These are phyloP conservation scores for Irpex lacteus DNA, from an alignment of 1,284 basidiomycete genomes.

Conservation along the genomic window DNA sequence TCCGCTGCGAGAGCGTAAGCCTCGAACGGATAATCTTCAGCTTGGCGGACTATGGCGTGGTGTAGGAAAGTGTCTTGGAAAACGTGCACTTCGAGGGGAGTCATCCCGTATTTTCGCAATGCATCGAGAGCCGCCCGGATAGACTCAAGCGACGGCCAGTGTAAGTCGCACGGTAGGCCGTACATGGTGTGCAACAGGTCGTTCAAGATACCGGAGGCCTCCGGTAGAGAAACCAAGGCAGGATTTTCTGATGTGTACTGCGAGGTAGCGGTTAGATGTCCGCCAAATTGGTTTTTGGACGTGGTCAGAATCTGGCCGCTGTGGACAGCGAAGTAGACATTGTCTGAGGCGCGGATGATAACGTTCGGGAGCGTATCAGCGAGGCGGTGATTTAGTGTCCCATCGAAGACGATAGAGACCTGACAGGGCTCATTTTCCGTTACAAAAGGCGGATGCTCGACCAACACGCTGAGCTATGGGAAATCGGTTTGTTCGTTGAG, in stretches of 20 bases:
- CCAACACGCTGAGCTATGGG: neutral
- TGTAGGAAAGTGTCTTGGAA: slow-evolving; percentile 28
- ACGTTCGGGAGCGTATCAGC: slow-evolving; percentile 48
- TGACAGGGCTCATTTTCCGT: neutral
- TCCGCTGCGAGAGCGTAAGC: slow-evolving; percentile 33
- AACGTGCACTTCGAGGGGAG: slow-evolving; percentile 23
- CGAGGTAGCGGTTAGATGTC: slow-evolving; percentile 20
- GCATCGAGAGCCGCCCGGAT: slow-evolving; percentile 30
- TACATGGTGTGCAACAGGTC: slow-evolving; percentile 36
- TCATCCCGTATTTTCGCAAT: slow-evolving; percentile 28
- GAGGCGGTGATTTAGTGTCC: neutral
- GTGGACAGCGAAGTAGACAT: slow-evolving; percentile 62
- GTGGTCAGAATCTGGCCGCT: slow-evolving; percentile 30
- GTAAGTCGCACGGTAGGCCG: slow-evolving; percentile 32
- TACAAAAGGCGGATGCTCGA: neutral
- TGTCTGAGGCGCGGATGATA: slow-evolving; percentile 65
- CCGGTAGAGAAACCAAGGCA: slow-evolving; percentile 29
- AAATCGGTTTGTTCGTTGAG: neutral
- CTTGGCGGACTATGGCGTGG: slow-evolving; percentile 30
- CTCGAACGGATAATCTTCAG: slow-evolving; percentile 33
- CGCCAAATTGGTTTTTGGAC: slow-evolving; percentile 37
- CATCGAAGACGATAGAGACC: neutral
- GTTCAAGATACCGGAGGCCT: slow-evolving; percentile 33
- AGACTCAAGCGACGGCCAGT: slow-evolving; percentile 30
- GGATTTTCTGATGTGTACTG: neutral